A percentile compares a stretch with the other conserved stretches of the same genome.
Evolutionary conservation across 2,329 filamentous ascomycete genomes (phyloP).

Genomic region (Hypoxylon sp.): DNA sequence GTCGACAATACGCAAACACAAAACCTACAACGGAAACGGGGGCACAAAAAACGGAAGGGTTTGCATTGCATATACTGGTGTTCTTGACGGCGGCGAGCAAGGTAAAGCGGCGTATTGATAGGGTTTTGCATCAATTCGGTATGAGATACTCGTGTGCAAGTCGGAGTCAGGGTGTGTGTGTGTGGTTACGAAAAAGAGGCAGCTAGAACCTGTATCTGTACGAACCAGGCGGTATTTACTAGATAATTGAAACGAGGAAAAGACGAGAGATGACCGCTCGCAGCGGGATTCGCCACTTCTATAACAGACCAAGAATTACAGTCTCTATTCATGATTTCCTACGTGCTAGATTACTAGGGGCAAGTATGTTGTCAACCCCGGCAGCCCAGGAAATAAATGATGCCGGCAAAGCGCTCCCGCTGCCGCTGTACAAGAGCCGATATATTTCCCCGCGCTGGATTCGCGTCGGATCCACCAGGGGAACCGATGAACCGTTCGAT

Average conservation of each 20-base stretch:
- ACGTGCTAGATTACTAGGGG: neutral
- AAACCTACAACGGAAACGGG: conserved; percentile 5
- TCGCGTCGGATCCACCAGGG: conserved; percentile 35
- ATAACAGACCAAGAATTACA: conserved; percentile 7
- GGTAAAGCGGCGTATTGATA: conserved; percentile 23
- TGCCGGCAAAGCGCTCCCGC: conserved; percentile 21
- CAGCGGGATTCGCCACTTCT: conserved; percentile 41
- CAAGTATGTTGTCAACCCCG: neutral
- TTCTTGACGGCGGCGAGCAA: conserved; percentile 22
- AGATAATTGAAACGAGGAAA: conserved; percentile 40
- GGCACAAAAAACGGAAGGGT: conserved; percentile 5
- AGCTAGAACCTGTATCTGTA: conserved; percentile 36
- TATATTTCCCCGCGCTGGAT: conserved; percentile 43
- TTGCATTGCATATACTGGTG: conserved; percentile 42
- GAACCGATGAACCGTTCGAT: conserved; percentile 35
- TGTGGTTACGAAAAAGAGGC: conserved; percentile 22
- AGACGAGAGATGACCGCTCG: conserved; percentile 38
- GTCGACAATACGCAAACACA: conserved; percentile 8
- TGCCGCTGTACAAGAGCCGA: conserved; percentile 39
- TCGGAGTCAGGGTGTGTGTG: conserved; percentile 22
- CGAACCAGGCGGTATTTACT: conserved; percentile 20
- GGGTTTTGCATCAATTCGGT: conserved; percentile 38
- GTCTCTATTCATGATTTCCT: neutral
- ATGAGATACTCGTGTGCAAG: conserved; percentile 17
- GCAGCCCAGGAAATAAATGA: conserved; percentile 23